A percentile compares a stretch with the other conserved stretches of the same genome.
These are phyloP conservation scores for Thermothelomyces thermophilus DNA, from an alignment of 2,329 filamentous ascomycete species.

Conservation along the genomic window DNA sequence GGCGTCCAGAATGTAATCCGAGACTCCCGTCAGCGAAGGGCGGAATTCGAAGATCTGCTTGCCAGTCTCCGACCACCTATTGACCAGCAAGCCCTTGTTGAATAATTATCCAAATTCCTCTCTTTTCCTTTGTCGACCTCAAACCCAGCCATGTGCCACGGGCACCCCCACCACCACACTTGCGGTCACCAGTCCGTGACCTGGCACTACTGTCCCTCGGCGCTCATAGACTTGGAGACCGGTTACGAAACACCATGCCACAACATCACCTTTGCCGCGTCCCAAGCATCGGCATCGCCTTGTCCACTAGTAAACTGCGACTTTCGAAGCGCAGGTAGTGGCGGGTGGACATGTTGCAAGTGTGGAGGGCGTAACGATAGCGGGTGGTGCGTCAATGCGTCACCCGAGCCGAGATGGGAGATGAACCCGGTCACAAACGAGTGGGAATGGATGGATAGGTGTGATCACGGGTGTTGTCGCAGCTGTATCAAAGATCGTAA, in stretches of 20 bases:
- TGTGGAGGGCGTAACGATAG: conserved; percentile 46
- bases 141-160: conserved; percentile 44
- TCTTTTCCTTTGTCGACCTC: background rate
- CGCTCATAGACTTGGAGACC: conserved; percentile 42
- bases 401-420: conserved; percentile 27
- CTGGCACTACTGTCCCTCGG: conserved; percentile 49
- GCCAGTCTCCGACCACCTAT: too few species aligned
- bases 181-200: conserved; percentile 50
- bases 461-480: conserved; percentile 48
- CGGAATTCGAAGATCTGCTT: background rate
- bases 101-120: too few species aligned
- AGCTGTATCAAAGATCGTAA: conserved; percentile 41
- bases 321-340: conserved; percentile 42
- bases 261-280: conserved; percentile 41
- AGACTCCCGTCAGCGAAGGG: background rate
- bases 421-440: conserved; percentile 30
- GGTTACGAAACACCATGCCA: conserved; percentile 45
- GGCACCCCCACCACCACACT: conserved; percentile 45
- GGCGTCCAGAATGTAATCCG: background rate
- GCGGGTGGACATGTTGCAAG: conserved; percentile 48
- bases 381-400: conserved; percentile 44
- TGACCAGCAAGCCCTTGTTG: too few species aligned
- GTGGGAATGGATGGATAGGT: conserved; percentile 36
- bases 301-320: conserved; percentile 48
- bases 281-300: conserved; percentile 37